phyloP scores from a whole-genome alignment of 768 basidiomycete genomes.

The Auricularia cornea region DNA sequence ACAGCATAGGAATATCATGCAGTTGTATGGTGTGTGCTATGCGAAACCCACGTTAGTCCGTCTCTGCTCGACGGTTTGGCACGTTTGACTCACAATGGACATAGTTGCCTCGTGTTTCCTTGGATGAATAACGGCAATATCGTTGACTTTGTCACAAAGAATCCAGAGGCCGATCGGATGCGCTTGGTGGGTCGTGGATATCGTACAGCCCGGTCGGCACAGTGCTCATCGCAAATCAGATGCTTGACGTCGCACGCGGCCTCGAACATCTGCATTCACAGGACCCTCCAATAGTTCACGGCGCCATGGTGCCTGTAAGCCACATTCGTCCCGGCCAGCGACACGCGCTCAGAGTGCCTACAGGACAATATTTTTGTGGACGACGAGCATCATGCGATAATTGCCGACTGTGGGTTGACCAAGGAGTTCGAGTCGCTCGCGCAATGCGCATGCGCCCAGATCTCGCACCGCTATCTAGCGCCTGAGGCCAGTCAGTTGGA shows the following conservation, averaged over 20 bases:
- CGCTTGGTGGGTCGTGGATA: conserved; percentile 15
- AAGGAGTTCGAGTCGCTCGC: not conserved
- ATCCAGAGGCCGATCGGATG: conserved; percentile 27
- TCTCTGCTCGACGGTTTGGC: too few species aligned
- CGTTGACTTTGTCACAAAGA: conserved; percentile 24
- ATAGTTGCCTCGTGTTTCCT: conserved; percentile 25
- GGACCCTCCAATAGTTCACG: not conserved
- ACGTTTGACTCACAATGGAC: too few species aligned
- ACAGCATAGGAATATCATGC: not conserved
- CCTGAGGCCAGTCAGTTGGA: not conserved
- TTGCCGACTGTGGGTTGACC: not conserved
- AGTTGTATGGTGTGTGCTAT: not conserved
- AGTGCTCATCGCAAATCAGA: too few species aligned
- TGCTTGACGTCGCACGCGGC: not conserved
- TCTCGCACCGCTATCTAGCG: not conserved
- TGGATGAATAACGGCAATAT: conserved; percentile 39
- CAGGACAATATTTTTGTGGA: not conserved
- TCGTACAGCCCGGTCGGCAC: too few species aligned
- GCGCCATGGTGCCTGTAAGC: not conserved
- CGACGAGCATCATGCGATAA: not conserved
- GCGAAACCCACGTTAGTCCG: not conserved
- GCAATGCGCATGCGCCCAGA: not conserved
- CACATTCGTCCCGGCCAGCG: too few species aligned
- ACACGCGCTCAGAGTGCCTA: not conserved
- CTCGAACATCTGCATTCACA: not conserved